phyloP scores from a whole-genome alignment of 352 stramenopile species.

The Saprolegnia diclina region DNA sequence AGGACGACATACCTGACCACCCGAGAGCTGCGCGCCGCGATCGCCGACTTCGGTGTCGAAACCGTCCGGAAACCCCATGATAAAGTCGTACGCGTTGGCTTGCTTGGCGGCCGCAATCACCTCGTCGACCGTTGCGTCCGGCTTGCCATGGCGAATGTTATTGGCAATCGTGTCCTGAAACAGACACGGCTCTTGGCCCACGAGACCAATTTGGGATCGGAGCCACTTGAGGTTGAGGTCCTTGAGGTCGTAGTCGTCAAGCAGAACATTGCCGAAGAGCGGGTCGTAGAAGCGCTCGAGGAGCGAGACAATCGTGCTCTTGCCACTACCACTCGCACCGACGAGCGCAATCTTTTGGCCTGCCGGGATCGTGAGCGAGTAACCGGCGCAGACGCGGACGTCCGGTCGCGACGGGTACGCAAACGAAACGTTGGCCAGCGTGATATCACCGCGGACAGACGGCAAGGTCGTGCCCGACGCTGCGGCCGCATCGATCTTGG shows the following conservation, averaged over 20 bases:
- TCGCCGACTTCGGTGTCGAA: constrained; percentile 89
- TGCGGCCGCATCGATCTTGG: constrained; percentile 10
- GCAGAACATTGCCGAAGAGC: constrained; percentile 29
- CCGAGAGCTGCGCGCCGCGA: constrained; percentile 73
- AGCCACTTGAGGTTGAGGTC: constrained; percentile 38
- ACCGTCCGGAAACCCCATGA: constrained; percentile 65
- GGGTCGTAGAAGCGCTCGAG: constrained; percentile 46
- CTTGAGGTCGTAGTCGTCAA: constrained; percentile 37
- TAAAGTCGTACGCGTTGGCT: constrained; percentile 89
- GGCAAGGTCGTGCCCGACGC: constrained; percentile 25
- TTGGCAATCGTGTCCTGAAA: constrained; percentile 38
- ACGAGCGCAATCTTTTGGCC: constrained; percentile 39
- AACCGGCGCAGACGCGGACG: constrained; percentile 32
- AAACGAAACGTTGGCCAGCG: constrained; percentile 41
- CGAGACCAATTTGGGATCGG: constrained; percentile 34
- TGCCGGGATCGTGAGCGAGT: constrained; percentile 35
- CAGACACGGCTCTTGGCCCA: constrained; percentile 66
- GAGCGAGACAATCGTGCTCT: constrained; percentile 37
- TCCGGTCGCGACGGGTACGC: constrained; percentile 36
- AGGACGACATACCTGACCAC: constrained; percentile 65
- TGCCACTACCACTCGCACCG: constrained; percentile 36
- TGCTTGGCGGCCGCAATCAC: constrained; percentile 62
- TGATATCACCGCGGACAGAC: constrained; percentile 34
- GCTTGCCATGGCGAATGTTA: constrained; percentile 56
- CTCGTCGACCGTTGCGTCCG: constrained; percentile 56